A percentile compares a stretch with the other conserved stretches of the same genome.
phyloP scores from a whole-genome alignment of 2,329 filamentous ascomycete genomes.

The Sporothrix dimorphospora region DNA sequence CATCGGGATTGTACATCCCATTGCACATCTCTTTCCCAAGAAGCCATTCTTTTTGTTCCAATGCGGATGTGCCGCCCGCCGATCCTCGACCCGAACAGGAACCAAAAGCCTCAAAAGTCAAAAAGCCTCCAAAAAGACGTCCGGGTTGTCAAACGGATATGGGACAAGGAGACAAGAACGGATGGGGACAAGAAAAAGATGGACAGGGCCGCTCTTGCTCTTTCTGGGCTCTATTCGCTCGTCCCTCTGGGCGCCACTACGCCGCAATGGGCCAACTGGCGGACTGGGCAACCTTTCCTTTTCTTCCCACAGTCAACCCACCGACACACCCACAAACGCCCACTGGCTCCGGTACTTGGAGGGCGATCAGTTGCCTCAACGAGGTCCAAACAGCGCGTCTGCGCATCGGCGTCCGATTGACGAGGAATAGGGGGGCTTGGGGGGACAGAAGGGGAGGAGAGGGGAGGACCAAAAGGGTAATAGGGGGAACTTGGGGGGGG shows the following conservation, averaged over 20 bases:
- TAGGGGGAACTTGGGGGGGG: too few relatives aligned
- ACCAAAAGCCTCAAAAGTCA: slow-evolving; percentile 20
- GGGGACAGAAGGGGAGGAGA: not conserved
- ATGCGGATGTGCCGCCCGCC: slow-evolving; percentile 3
- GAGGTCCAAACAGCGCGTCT: slow-evolving; percentile 4
- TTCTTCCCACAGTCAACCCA: not conserved
- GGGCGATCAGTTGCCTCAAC: slow-evolving; percentile 19
- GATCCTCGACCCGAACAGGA: slow-evolving; percentile 21
- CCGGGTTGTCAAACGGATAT: too few relatives aligned
- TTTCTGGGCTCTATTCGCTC: not conserved
- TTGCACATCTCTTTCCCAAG: not conserved
- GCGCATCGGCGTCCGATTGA: slow-evolving; percentile 11
- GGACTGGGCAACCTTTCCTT: too few relatives aligned
- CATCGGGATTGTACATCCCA: too few relatives aligned
- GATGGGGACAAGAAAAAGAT: too few relatives aligned
- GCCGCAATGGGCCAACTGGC: not conserved
- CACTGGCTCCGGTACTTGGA: slow-evolving; percentile 27
- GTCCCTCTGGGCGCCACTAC: not conserved
- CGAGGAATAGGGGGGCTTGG: slow-evolving; percentile 19
- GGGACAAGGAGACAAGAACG: too few relatives aligned
- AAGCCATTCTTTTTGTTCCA: not conserved
- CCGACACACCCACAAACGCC: not conserved
- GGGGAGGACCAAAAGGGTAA: not conserved
- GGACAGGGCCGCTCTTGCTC: too few relatives aligned
- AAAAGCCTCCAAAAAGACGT: too few relatives aligned